Percentiles rank a stretch among this genome's conserved stretches.
phyloP scores from a whole-genome alignment of 768 basidiomycete species.

The Ephemerocybe angulata region DNA sequence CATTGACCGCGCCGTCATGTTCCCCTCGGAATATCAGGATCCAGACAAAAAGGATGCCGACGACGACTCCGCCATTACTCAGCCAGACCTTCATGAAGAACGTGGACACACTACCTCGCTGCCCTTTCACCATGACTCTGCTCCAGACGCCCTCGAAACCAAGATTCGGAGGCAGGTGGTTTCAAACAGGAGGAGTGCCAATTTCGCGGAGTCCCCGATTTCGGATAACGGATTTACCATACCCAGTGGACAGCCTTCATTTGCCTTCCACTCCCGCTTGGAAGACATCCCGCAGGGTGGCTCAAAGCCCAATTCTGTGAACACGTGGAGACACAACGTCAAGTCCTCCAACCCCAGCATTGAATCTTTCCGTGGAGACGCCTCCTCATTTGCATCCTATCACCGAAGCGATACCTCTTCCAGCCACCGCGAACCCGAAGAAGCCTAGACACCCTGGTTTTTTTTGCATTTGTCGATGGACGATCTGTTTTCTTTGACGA shows the following conservation, averaged over 20 bases:
- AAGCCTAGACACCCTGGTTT: background rate
- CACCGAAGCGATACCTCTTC: conserved; percentile 1
- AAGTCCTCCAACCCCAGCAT: background rate
- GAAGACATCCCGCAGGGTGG: background rate
- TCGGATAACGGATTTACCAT: no score
- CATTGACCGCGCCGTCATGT: conserved; percentile 82
- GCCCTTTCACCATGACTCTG: no score
- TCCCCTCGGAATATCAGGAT: conserved; percentile 61
- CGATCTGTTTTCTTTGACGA: background rate
- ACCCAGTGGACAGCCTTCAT: no score
- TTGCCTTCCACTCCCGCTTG: no score
- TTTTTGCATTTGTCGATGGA: background rate
- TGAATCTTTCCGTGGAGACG: background rate
- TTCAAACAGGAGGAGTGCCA: no score
- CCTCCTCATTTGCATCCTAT: background rate
- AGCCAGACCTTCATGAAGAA: background rate
- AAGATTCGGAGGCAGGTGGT: no score
- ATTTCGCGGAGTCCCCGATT: no score
- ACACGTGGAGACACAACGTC: background rate
- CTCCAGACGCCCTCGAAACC: no score
- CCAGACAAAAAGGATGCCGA: background rate
- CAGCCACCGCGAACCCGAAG: background rate
- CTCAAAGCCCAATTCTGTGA: background rate
- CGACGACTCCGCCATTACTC: background rate
- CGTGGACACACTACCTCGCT: no score